These are phyloP conservation scores for Pseudogymnoascus sp. DNA, from an alignment of 2,329 filamentous ascomycete species.

Conservation along the genomic window DNA sequence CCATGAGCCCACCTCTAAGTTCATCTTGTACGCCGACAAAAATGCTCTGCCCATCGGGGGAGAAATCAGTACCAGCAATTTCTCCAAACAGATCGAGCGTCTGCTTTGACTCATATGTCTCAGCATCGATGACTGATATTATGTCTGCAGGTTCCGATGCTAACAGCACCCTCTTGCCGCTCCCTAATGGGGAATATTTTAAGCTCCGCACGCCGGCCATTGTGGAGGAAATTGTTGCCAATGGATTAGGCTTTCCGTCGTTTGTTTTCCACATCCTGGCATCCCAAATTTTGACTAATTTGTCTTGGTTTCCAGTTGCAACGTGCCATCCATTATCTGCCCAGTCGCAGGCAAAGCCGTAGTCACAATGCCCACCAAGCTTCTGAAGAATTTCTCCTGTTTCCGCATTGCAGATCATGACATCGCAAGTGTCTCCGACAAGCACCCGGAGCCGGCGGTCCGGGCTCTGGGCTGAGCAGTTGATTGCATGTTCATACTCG, in stretches of 20 bases:
- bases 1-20: constrained; percentile 51
- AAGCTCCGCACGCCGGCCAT: constrained; percentile 64
- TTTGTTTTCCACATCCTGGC: constrained; percentile 59
- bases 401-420: constrained; percentile 63
- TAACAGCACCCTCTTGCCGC: constrained; percentile 59
- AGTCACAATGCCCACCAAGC: constrained; percentile 60
- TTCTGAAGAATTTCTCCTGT: constrained; percentile 50
- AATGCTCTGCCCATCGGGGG: constrained; percentile 61
- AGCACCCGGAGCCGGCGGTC: constrained; percentile 64
- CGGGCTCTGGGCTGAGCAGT: constrained; percentile 66
- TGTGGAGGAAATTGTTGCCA: constrained; percentile 53
- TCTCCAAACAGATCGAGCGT: constrained; percentile 69
- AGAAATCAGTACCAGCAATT: constrained; percentile 61
- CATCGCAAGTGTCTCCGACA: constrained; percentile 61
- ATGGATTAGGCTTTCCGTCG: constrained; percentile 39
- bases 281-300: constrained; percentile 67
- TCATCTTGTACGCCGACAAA: constrained; percentile 60
- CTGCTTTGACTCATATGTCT: constrained; percentile 58
- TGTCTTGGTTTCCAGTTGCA: constrained; percentile 72
- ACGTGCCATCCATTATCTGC: constrained; percentile 69
- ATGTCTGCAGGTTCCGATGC: constrained; percentile 71
- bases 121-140: constrained; percentile 62
- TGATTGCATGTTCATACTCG: constrained; percentile 56
- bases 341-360: constrained; percentile 73
- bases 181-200: constrained; percentile 64